Evolutionary conservation across 1,284 basidiomycete species (phyloP).

Genomic region (Gymnopus androsaceus): DNA sequence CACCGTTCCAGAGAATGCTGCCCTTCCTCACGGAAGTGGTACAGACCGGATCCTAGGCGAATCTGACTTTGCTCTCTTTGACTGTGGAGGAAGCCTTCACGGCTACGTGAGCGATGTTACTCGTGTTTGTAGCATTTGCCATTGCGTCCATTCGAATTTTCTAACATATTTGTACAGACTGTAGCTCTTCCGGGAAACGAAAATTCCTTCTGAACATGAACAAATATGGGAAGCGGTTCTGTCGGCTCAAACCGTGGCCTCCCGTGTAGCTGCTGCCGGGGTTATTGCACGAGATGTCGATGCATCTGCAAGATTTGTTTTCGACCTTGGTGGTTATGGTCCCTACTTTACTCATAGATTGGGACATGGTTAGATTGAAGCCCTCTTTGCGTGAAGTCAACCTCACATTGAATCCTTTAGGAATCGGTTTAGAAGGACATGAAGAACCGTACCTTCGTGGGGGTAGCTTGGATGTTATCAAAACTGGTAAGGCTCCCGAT

Average conservation of each 20-base stretch:
- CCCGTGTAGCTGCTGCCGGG: conserved; percentile 50
- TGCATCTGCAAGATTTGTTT: conserved; percentile 58
- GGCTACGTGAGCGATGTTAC: conserved; percentile 81
- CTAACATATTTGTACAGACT: conserved; percentile 46
- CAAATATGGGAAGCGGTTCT: conserved; percentile 71
- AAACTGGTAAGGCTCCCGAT: too few species aligned
- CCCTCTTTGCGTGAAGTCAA: not conserved
- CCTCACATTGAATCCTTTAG: conserved; percentile 35
- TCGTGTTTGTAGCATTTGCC: conserved; percentile 54
- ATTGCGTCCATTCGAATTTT: not conserved
- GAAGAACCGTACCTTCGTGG: conserved; percentile 81
- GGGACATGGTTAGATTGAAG: conserved; percentile 60
- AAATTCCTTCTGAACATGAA: conserved; percentile 56
- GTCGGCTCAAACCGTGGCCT: conserved; percentile 62
- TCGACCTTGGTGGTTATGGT: conserved; percentile 50
- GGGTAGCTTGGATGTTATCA: conserved; percentile 59
- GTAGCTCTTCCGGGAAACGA: conserved; percentile 63
- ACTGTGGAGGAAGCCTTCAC: conserved; percentile 70
- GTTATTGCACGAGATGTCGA: conserved; percentile 62
- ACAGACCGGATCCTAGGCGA: conserved; percentile 60
- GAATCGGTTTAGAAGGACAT: conserved; percentile 82
- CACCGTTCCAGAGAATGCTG: conserved; percentile 67
- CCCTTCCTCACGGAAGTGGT: conserved; percentile 80
- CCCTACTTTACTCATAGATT: conserved; percentile 80
- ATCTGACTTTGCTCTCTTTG: conserved; percentile 77